phyloP scores from a whole-genome alignment of 2,329 filamentous ascomycete genomes.

The Lomentospora prolificans region DNA sequence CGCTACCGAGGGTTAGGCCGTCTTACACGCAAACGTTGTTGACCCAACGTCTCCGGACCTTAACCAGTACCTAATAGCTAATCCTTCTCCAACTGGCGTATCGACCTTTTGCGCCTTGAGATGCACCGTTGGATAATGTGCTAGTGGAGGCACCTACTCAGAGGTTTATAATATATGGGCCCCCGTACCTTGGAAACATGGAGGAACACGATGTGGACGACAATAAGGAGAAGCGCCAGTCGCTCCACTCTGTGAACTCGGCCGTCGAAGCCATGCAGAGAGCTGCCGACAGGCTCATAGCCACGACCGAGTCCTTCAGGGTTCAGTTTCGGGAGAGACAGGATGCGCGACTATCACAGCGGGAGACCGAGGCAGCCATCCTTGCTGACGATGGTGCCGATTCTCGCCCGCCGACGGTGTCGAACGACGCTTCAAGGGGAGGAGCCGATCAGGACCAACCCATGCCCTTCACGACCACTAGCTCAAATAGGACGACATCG shows the following conservation, averaged over 20 bases:
- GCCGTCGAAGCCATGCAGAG: constrained; percentile 12
- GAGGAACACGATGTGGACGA: not conserved
- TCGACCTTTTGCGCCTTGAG: not conserved
- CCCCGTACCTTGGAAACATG: too few relatives aligned
- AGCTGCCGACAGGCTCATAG: constrained; percentile 11
- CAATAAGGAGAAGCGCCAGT: constrained; percentile 6
- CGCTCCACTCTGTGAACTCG: constrained; percentile 7
- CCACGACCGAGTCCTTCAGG: constrained; percentile 10
- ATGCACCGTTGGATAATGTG: not conserved
- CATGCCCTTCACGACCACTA: constrained; percentile 1
- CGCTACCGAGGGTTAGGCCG: too few relatives aligned
- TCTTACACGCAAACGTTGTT: not conserved
- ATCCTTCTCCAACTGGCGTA: not conserved
- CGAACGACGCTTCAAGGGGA: not conserved
- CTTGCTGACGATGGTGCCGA: not conserved
- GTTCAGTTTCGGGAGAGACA: constrained; percentile 10
- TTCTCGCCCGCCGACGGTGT: not conserved
- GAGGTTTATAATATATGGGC: too few relatives aligned
- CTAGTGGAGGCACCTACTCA: not conserved
- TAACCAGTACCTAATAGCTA: not conserved
- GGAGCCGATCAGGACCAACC: not conserved
- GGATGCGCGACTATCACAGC: not conserved
- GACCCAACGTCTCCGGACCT: not conserved
- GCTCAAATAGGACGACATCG: not conserved
- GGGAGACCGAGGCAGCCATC: not conserved